These are phyloP conservation scores for Magnusiomyces sp. DNA, from an alignment of 1,139 yeast genomes.

Conservation along the genomic window DNA sequence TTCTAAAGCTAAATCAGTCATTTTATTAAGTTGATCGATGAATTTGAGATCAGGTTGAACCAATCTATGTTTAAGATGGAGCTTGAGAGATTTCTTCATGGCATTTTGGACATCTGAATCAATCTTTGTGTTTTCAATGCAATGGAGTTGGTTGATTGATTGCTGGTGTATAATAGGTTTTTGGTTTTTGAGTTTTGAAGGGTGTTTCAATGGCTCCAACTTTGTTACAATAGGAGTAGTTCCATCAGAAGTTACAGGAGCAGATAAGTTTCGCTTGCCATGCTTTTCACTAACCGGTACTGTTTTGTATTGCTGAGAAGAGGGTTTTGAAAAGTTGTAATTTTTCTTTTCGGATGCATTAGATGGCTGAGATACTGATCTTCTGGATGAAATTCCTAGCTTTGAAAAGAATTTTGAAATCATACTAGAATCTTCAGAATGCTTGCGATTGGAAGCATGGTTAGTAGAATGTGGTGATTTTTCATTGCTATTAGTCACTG, in stretches of 20 bases:
- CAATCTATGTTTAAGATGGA: constrained; percentile 6
- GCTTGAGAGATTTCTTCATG: neutral
- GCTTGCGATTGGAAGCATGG: neutral
- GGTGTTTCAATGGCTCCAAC: constrained; percentile 3
- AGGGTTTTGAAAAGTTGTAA: too few relatives aligned
- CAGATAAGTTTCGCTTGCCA: neutral
- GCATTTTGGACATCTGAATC: neutral
- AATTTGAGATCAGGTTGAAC: constrained; percentile 11
- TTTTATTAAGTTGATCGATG: constrained; percentile 4
- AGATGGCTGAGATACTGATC: too few relatives aligned
- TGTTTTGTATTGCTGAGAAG: neutral
- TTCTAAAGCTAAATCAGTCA: constrained; percentile 3
- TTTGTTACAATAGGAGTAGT: constrained; percentile 1
- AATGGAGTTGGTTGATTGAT: neutral
- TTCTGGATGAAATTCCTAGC: neutral
- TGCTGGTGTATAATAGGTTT: too few relatives aligned
- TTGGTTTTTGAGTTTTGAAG: too few relatives aligned
- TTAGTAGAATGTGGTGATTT: neutral
- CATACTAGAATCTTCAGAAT: neutral
- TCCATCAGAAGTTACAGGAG: neutral
- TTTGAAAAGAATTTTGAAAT: neutral
- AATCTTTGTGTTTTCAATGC: neutral
- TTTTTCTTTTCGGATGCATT: too few relatives aligned
- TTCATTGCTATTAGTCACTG: neutral
- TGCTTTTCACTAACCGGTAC: neutral